Evolutionary conservation across 108 stramenopile species (phyloP), one percentile per base, ranked within the genome.

Genomic region (Skeletonema marinoi): DNA sequence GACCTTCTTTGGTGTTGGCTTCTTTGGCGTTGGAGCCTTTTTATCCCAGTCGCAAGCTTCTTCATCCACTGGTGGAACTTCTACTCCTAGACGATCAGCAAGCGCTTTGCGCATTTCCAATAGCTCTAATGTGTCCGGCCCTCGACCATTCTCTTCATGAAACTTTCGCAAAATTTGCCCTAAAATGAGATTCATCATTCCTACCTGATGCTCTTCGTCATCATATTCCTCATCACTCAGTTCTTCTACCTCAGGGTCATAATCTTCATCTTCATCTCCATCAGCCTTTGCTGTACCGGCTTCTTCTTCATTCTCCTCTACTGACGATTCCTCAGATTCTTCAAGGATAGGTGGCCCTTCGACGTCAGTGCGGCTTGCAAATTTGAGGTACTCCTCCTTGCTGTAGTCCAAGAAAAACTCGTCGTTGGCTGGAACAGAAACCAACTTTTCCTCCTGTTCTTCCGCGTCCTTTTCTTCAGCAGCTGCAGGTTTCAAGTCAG

Each of bases 381-480:
- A 95, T 39, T 82, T 78, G 14, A 92, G 41, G 69, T 92, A 95
- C 42, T 93, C 78, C 0, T 87, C 89, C 60, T 70, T 77, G 19
- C 91, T 92, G 63, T 96, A 96, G 83, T 92, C 86, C 77, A 93
- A 75, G 71, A 96, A 96, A 84, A 96, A 96, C 31, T 96, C 94
- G 16, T 93, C 90, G 66, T 90, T 90, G 56, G 78, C 32, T 11
- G 78, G 84, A 12, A 88, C 83, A 7, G 54, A 66, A 16, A 75
- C 51, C 38, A 63, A 29, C 17, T 70, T 60, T 77, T 60, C 21
- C 66, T 56, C 17, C 11, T 41, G 4, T 41, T 36, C 21, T 61
- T 66, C n/a, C n/a, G n/a, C n/a, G n/a, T n/a, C 71, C 66, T 72
- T 41, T 66, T 65, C 31, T 50, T 42, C 71, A 6, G 17, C 51